These are phyloP conservation scores for Phanerodontia chrysosporium DNA, from an alignment of 768 basidiomycete genomes.

Conservation along the genomic window DNA sequence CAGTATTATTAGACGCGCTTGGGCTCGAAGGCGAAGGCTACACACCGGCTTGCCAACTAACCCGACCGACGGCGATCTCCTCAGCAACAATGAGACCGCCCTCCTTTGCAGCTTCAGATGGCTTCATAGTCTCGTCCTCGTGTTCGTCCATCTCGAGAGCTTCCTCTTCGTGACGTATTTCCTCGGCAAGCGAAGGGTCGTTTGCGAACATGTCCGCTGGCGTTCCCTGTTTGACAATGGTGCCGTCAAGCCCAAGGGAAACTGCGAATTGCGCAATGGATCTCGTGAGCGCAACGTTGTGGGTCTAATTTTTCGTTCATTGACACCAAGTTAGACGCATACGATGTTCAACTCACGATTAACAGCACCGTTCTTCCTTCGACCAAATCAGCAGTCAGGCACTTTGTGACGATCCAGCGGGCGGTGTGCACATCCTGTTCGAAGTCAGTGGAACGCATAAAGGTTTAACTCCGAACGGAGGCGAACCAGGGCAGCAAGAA, in stretches of 20 bases:
- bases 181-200: constrained; percentile 24
- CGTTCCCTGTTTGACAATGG: constrained; percentile 42
- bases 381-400: constrained; percentile 40
- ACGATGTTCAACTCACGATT: constrained; percentile 30
- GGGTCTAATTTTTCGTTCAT: constrained; percentile 30
- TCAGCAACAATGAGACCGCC: constrained; percentile 62
- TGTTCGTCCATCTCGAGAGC: constrained; percentile 25
- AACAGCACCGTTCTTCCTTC: constrained; percentile 42
- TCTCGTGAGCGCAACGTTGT: constrained; percentile 48
- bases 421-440: constrained; percentile 43
- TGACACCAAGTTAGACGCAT: background rate
- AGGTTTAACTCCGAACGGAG: constrained; percentile 20
- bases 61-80: constrained; percentile 56
- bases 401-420: constrained; percentile 43
- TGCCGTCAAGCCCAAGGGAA: constrained; percentile 46
- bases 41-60: constrained; percentile 42
- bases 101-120: background rate
- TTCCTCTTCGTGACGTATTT: constrained; percentile 16
- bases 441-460: background rate
- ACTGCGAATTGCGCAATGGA: constrained; percentile 55
- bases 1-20: constrained; percentile 8
- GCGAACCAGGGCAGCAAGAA: constrained; percentile 18
- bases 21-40: constrained; percentile 3
- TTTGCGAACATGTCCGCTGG: constrained; percentile 41
- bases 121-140: constrained; percentile 2